Evolutionary conservation across 2,329 filamentous ascomycete species (phyloP), one percentile per base, ranked within the genome.

Genomic region (Alternaria conjuncta): DNA sequence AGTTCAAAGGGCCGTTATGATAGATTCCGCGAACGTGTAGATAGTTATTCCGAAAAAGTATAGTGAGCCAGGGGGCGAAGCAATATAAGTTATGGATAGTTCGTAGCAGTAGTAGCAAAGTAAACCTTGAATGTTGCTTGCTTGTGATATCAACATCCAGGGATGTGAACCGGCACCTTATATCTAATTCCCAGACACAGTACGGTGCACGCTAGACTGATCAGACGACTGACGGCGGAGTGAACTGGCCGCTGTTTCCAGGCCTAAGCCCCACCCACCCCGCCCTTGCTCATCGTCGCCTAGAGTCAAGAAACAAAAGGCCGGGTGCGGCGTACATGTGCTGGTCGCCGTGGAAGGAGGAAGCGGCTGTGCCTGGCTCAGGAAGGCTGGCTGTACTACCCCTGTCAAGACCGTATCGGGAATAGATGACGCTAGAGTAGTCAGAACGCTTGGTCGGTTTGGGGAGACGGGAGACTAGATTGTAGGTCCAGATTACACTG

Each of bases 321-420:
- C 51, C 23, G 44, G 20, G 51, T 55, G 57, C 43, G 44, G 51
- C 44, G 51, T 54, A 44, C 49, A 44, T 55, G 57, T 44, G 36
- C 30, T 46, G 20, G 57, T 46, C 53, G 53, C 58, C 26, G 32
- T 44, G 32, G 18, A 45, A 26, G 21, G 41, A 43, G 20, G 15
- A 23, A 28, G 55, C 60, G 47, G 60, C 47, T 51, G 60, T 60
- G 46, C 55, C 60, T 62, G 53, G 53, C 45, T 56, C 32, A 50
- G 53, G 45, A 61, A 21, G 55, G 47, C 55, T 50, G 55, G 41
- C 21, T 43, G 47, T 15, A 12, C 32, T 18, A 59, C 55, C 55
- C 55, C 55, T 62, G 55, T 53, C 20, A 23, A 41, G n/a, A 20
- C 28, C 55, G n/a, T 30, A 26, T 58, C 32, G 28, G 41, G 55